Evolutionary conservation across 139 green algal species (phyloP), one percentile per base, ranked within the genome.

Genomic region (Raphidocelis subcapitata): DNA sequence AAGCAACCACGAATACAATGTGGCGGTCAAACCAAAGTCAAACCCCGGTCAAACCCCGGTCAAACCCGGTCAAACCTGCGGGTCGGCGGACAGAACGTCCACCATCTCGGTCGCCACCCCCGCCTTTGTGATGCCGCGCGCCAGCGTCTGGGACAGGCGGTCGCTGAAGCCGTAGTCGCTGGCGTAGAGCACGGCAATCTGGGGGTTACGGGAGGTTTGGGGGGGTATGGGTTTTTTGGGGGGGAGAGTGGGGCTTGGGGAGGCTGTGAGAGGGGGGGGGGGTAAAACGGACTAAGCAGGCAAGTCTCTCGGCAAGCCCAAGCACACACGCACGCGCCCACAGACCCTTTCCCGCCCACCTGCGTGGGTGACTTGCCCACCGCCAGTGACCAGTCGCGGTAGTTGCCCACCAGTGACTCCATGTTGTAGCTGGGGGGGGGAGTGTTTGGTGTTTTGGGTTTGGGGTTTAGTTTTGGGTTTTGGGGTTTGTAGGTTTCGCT

Each of bases 81-180:
- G 80, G 71, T 98, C 94, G 0, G 76, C 86, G 33, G 70, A 86
- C 47, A 90, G 79, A 16, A 97, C 18, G 82, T 98, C 94, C 23
- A 95, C 68, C 94, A 98, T 98, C 75, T 98, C 94, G 5, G 90
- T 93, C 21, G 81, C 85, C 21, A 91, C 84, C 4, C 84, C 82
- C 3, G 95, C 87, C 86, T 99, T 99, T 62, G 93, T 97, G 81
- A 99, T 93, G 59, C 95, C 95, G 24, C 86, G 81, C 21, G 95
- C 95, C n/a, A 98, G 74, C 1, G 91, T 94, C 87, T 98, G 94
- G 32, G 73, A 87, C 62, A 98, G 84, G 33, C 94, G 83, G 84
- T 99, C 95, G 28, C 76, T 87, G 85, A 88, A 98, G 59, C 95
- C 95, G 74, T 99, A 99, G 69, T 97, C 92, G n/a, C 71, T 69